Evolutionary conservation across 2,329 filamentous ascomycete genomes (phyloP), one percentile per base, ranked within the genome.

Genomic region (Penicillium sp.): DNA sequence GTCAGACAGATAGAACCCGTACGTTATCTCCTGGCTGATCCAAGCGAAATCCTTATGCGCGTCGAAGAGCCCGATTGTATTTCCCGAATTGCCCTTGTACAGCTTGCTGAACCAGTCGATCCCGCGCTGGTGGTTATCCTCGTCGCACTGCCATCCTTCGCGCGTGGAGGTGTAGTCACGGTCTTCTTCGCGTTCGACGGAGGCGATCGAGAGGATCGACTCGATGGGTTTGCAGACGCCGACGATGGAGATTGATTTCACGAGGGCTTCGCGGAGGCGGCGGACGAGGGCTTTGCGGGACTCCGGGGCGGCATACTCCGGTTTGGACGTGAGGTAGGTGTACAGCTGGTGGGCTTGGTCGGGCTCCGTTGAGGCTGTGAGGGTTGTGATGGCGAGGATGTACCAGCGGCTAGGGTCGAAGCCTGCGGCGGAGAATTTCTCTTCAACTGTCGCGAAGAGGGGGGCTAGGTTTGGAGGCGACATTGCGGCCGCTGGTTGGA

Each of bases 11-110:
- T 53, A 53, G 3, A 53, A 41, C 6, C 50, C 50, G 26, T 53
- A 53, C 11, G 50, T 53, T 17, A 53, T 53, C 50, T 53, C 50
- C 50, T 31, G 38, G 11, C 50, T 53, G 15, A 53, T 53, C 50
- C 50, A 53, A 5, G 50, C 21, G 17, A 53, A 53, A 23, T 53
- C 50, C 35, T 29, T 26, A 17, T 53, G 50, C 31, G 50, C 50
- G 26, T 41, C 50, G 38, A 53, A 53, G n/a, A 53, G 19, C 7
- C 31, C 50, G 15, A 53, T 19, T 5, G 50, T 53, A 5, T 21
- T 19, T 15, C 30, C 21, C 0, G 31, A 31, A 26, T 53, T 53
- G 5, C 50, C 31, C 19, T 21, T 35, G 23, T 53, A 53, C 2
- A 53, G 19, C n/a, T 53, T 53, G 5, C 21, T 35, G 17, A 41